These are phyloP conservation scores for Xeromyces bisporus DNA, from an alignment of 495 filamentous ascomycete species.

Conservation along the genomic window DNA sequence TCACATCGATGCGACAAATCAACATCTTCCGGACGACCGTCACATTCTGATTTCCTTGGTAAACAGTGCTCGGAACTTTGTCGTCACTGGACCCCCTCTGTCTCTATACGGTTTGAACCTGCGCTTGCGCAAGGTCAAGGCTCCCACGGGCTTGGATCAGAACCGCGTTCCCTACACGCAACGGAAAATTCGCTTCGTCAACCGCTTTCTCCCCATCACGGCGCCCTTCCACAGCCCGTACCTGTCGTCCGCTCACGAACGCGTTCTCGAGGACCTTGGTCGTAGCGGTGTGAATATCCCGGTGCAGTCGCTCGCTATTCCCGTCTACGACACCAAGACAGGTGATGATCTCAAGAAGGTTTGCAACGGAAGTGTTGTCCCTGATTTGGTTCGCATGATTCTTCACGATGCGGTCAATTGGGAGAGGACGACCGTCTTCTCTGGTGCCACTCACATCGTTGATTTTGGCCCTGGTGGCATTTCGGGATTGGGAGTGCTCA, in stretches of 20 bases:
- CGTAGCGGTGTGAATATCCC: conserved; percentile 62
- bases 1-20: conserved; percentile 89
- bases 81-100: conserved; percentile 88
- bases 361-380: conserved; percentile 51
- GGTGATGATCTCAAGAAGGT: conserved; percentile 63
- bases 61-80: conserved; percentile 92
- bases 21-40: conserved; percentile 78
- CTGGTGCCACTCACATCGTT: conserved; percentile 75
- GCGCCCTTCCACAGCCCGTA: conserved; percentile 97
- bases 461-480: conserved; percentile 96
- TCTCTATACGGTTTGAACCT: conserved; percentile 93
- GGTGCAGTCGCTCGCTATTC: conserved; percentile 49
- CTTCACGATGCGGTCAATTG: conserved; percentile 83
- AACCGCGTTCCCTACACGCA: conserved; percentile 87
- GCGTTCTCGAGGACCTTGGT: conserved; percentile 74
- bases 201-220: conserved; percentile 93
- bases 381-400: conserved; percentile 76
- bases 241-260: conserved; percentile 56
- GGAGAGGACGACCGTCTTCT: conserved; percentile 84
- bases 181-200: conserved; percentile 89
- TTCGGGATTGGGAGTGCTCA: conserved; percentile 89
- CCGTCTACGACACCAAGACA: conserved; percentile 75
- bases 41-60: conserved; percentile 91
- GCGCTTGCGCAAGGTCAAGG: conserved; percentile 87
- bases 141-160: conserved; percentile 89